These are phyloP conservation scores for Medicago ruthenica DNA, from an alignment of 306 rosid genomes.

Conservation along the genomic window DNA sequence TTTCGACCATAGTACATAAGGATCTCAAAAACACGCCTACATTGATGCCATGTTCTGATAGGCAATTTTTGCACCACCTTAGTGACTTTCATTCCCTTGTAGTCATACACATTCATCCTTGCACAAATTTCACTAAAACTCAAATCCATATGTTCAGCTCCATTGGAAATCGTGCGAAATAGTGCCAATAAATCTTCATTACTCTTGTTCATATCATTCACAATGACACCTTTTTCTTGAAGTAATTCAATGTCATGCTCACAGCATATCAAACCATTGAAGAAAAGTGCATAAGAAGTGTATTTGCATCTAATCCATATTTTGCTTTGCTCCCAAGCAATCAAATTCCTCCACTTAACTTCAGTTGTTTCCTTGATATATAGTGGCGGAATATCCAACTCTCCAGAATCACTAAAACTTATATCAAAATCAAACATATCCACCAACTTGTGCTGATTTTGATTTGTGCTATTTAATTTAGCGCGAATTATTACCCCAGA, in stretches of 20 bases:
- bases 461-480: neutral
- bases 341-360: slow-evolving; percentile 18
- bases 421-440: slow-evolving; percentile 15
- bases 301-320: slow-evolving; percentile 6
- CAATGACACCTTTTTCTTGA: neutral
- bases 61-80: neutral
- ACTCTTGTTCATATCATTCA: neutral
- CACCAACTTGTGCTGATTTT: neutral
- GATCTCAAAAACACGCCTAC: neutral
- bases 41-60: neutral
- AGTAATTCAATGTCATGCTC: slow-evolving; percentile 18
- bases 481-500: slow-evolving; percentile 26
- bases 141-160: slow-evolving; percentile 34
- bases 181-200: neutral
- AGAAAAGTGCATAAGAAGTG: slow-evolving; percentile 24
- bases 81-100: no score
- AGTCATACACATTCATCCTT: slow-evolving; percentile 3
- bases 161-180: neutral
- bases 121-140: slow-evolving; percentile 19
- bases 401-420: neutral
- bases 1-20: neutral
- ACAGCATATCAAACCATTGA: slow-evolving; percentile 15
- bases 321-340: slow-evolving; percentile 31
- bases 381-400: neutral
- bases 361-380: neutral